Evolutionary conservation across 768 basidiomycete genomes (phyloP).

Genomic region (Tulasnella sp.): DNA sequence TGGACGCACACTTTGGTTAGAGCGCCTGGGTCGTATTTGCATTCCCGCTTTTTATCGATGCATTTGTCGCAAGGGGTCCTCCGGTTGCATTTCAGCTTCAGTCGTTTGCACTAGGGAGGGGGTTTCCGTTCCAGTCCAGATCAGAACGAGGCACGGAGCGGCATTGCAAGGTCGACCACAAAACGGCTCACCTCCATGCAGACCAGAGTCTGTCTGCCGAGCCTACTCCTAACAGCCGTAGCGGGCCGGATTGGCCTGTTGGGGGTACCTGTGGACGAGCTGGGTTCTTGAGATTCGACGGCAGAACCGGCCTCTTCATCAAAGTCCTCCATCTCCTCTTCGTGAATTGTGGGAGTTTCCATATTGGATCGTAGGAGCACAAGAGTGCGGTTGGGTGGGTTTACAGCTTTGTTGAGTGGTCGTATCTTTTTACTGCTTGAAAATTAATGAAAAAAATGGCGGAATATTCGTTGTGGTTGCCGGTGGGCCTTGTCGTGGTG

Average conservation of each 20-base stretch:
- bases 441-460: neutral
- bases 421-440: neutral
- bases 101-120: slow-evolving; percentile 66
- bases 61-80: slow-evolving; percentile 70
- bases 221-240: neutral
- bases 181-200: neutral
- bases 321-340: neutral
- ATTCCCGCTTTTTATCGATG: slow-evolving; percentile 52
- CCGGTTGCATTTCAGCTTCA: slow-evolving; percentile 80
- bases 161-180: neutral
- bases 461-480: neutral
- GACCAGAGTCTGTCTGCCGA: neutral
- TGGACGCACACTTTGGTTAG: slow-evolving; percentile 70
- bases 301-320: neutral
- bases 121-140: neutral
- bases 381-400: no score
- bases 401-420: neutral
- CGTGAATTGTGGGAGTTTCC: neutral
- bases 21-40: slow-evolving; percentile 45
- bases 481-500: neutral
- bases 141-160: neutral
- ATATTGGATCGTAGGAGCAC: neutral
- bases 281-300: neutral
- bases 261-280: neutral
- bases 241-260: neutral